A percentile compares a stretch with the other conserved stretches of the same genome.
These are phyloP conservation scores for Penicillium sp. DNA, from an alignment of 2,329 filamentous ascomycete species.

Conservation along the genomic window DNA sequence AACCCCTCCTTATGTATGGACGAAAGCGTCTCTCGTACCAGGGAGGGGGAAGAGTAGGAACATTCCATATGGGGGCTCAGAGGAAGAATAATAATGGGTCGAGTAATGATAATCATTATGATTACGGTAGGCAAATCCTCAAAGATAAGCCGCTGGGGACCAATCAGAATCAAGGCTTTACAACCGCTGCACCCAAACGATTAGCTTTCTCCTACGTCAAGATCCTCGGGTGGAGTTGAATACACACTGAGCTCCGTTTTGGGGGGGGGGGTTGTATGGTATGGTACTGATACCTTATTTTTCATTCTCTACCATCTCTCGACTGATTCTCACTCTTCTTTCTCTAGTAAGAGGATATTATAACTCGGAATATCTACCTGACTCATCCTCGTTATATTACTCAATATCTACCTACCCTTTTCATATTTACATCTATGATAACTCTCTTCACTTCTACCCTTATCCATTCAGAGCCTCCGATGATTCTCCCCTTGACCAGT, in stretches of 20 bases:
- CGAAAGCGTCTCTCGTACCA: slow-evolving; percentile 17
- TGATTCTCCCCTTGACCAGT: slow-evolving; percentile 6
- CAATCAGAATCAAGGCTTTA: slow-evolving; percentile 41
- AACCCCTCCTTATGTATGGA: slow-evolving; percentile 17
- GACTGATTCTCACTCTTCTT: not conserved
- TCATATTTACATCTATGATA: not conserved
- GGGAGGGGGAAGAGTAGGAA: slow-evolving; percentile 8
- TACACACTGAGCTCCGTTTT: not conserved
- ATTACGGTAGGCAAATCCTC: slow-evolving; percentile 31
- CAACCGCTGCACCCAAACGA: slow-evolving; percentile 39
- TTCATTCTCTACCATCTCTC: not conserved
- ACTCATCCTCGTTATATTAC: not conserved
- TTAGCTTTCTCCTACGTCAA: slow-evolving; percentile 48
- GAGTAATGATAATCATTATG: slow-evolving; percentile 35
- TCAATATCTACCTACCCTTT: too few species aligned
- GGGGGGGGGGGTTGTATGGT: not conserved
- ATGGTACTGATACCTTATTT: slow-evolving; percentile 17
- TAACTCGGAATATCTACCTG: not conserved
- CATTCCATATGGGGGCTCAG: slow-evolving; percentile 22
- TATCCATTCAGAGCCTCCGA: slow-evolving; percentile 1
- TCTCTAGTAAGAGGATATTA: not conserved
- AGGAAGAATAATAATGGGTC: slow-evolving; percentile 13
- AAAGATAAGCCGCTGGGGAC: slow-evolving; percentile 40
- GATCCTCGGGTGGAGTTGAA: slow-evolving; percentile 28
- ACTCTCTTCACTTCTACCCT: not conserved